Evolutionary conservation across 257 asterid genomes (phyloP), one percentile per base, ranked within the genome.

Genomic region (Cynanchum wilfordii): DNA sequence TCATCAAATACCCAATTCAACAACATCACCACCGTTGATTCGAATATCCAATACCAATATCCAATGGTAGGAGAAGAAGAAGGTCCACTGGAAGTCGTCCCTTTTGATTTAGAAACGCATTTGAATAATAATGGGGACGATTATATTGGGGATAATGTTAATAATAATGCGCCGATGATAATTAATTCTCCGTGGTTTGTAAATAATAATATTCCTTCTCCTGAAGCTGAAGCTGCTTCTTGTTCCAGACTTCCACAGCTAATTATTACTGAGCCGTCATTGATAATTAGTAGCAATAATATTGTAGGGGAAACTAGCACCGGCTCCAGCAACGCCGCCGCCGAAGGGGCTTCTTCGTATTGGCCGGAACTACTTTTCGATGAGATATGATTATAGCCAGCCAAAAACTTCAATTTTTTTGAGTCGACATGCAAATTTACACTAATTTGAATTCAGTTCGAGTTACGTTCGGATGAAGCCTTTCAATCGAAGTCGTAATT

Each of bases 21-120:
- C 33, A 68, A 56, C 47, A 22, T 29, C 7, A 64, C 45, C 15
- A 78, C 66, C 66, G 6, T 15, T 50, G 19, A 50, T 66, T 73
- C 5, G 76, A 68, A 15, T 33, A 33, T 33, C 3, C 38, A 33
- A 33, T 33, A 33, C 73, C 79, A 82, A 64, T 77, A 56, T 30
- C 27, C 59, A 62, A 29, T 85, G 80, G 88, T 88, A n/a, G 85
- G 2, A 13, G 55, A 84, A 79, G 88, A 88, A 24, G 85, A 12
- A 13, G 55, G 84, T 70, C 78, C 80, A 75, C 86, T 80, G 72
- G 81, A 7, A 8, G 10, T 42, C 8, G 47, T 76, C 66, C 89
- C 96, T 76, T 77, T 87, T 82, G 56, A 71, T 68, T 74, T 77
- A 58, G 75, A 76, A 77, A 71, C 82, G 20, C 66, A 38, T 51